A percentile compares a stretch with the other conserved stretches of the same genome.
phyloP scores from a whole-genome alignment of 1,139 yeast species.

The Zygosaccharomyces sapae region DNA sequence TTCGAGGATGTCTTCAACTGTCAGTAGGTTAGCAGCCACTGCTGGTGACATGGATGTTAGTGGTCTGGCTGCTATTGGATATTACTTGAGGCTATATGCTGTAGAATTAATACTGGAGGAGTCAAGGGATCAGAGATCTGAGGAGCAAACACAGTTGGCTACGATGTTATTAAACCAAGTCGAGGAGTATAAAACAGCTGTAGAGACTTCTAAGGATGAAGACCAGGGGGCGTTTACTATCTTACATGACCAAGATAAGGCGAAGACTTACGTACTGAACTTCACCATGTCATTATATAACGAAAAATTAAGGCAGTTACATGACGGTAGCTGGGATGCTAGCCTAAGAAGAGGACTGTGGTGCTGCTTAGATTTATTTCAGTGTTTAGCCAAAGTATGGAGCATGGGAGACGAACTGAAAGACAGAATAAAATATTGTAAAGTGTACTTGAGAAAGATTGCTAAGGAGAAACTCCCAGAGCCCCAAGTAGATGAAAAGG shows the following conservation, averaged over 20 bases:
- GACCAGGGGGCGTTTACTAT: conserved; percentile 17
- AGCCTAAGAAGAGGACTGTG: conserved; percentile 29
- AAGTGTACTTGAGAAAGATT: conserved; percentile 27
- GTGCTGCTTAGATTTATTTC: conserved; percentile 35
- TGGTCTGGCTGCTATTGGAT: conserved; percentile 28
- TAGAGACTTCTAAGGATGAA: conserved; percentile 14
- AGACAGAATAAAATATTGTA: conserved; percentile 31
- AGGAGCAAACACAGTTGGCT: conserved; percentile 25
- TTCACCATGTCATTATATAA: conserved; percentile 33
- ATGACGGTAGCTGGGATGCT: conserved; percentile 22
- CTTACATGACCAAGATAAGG: conserved; percentile 29
- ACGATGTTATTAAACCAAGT: conserved; percentile 27
- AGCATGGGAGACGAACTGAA: conserved; percentile 17
- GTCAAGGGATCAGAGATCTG: conserved; percentile 17
- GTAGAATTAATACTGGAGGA: conserved; percentile 28
- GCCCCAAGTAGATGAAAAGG: conserved; percentile 9
- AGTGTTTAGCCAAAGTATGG: conserved; percentile 29
- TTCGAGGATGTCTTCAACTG: background rate
- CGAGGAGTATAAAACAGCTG: conserved; percentile 26
- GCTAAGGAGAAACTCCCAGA: conserved; percentile 23
- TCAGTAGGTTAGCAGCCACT: conserved; percentile 18
- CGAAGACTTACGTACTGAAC: conserved; percentile 28
- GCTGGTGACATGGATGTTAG: conserved; percentile 27
- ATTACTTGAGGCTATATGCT: conserved; percentile 30
- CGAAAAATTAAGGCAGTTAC: conserved; percentile 25